Conservation (phyloP, 2,329 filamentous ascomycete species). For the Penicillium decumbens region DNA sequence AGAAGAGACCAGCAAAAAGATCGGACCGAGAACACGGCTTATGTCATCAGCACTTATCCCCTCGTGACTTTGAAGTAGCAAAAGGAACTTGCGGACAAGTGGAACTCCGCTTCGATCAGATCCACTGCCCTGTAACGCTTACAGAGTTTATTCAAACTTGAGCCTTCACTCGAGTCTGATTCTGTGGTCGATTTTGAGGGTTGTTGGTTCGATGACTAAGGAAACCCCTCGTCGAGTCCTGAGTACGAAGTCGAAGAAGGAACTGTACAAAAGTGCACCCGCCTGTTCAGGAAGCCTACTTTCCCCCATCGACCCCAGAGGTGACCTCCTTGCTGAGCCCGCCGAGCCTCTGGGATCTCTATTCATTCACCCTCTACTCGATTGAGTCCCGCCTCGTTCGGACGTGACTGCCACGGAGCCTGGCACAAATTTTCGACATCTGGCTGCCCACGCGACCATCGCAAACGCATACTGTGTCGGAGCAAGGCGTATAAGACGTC, state of each 20-base stretch:
- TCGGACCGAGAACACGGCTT: slow-evolving; percentile 9
- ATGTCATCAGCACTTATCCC: slow-evolving; percentile 8
- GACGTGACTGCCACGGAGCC: slow-evolving; percentile 9
- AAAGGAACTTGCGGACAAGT: slow-evolving; percentile 4
- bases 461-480: slow-evolving; percentile 40
- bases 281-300: slow-evolving; percentile 8
- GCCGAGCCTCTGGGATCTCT: slow-evolving; percentile 19
- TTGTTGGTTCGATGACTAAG: slow-evolving; percentile 24
- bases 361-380: slow-evolving; percentile 2
- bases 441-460: slow-evolving; percentile 29
- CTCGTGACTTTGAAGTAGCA: slow-evolving; percentile 5
- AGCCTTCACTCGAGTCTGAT: background rate
- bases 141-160: background rate
- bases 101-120: background rate
- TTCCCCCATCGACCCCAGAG: slow-evolving; percentile 14
- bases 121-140: background rate
- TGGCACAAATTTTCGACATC: slow-evolving; percentile 21
- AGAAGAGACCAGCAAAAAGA: background rate
- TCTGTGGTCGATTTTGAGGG: slow-evolving; percentile 18
- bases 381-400: slow-evolving; percentile 16
- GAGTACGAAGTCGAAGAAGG: slow-evolving; percentile 17
- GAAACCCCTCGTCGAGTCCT: slow-evolving; percentile 30
- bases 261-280: slow-evolving; percentile 23
- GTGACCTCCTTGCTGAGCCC: slow-evolving; percentile 14
- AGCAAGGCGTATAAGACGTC: slow-evolving; percentile 7